Evolutionary conservation across 257 asterid species (phyloP), one percentile per base, ranked within the genome.

Genomic region (Plantago major): DNA sequence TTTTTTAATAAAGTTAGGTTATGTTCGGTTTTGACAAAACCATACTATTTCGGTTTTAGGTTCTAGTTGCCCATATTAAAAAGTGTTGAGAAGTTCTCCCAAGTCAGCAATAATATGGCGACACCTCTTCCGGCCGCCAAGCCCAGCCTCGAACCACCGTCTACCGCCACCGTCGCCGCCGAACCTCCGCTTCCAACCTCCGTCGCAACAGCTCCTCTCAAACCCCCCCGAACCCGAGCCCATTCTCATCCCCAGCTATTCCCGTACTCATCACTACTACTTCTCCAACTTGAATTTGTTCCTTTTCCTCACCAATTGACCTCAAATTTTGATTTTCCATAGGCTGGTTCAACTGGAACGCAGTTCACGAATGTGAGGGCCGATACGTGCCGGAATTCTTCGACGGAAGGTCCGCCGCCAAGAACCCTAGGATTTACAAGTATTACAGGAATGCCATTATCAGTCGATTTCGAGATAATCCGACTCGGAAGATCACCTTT

Each of bases 311-410:
- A 28, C 51, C 45, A 42, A 2, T 48, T 14, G 12, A 26, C 57
- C 55, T 42, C 22, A 43, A 33, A 63, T 11, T 58, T 30, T 59
- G 45, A 7, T 43, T 33, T 6, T 14, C 14, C 58, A 52, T 54
- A 93, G 96, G 97, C 50, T 93, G 99, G 97, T 93, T 87, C 72
- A 74, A 84, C 15, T 85, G 97, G 95, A 84, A 78, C 66, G 79
- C 67, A 37, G 72, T 92, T 53, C 97, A 93, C 64, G 89, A 83
- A 55, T 74, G 90, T 67, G 99, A 93, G 81, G 79, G 78, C n/a
- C 82, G 85, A 16, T 79, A 75, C 69, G 79, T 89, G 26, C 94
- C 99, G 15, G 96, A 89, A 76, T 93, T 89, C 72, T 93, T 89
- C 54, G 91, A 85, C 55, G 94, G 88, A 2, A 82, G 84, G 68